A percentile compares a stretch with the other conserved stretches of the same genome.
Evolutionary conservation across 2,329 filamentous ascomycete genomes (phyloP).

Genomic region (Aureobasidium sp.): DNA sequence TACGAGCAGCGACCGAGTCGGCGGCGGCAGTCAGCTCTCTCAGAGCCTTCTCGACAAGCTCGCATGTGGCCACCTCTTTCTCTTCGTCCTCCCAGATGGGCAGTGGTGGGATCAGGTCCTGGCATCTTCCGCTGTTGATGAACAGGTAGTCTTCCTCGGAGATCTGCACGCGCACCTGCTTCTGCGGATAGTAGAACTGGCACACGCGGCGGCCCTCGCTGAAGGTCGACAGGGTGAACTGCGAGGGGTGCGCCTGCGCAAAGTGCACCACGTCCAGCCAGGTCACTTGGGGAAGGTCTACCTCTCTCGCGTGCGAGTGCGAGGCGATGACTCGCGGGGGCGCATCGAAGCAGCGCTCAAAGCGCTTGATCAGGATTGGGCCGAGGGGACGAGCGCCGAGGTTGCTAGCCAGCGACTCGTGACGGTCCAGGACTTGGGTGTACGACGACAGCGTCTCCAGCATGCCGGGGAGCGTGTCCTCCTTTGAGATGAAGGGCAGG

Average conservation of each 20-base stretch:
- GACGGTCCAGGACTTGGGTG: slow-evolving; percentile 73
- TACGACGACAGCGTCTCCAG: slow-evolving; percentile 68
- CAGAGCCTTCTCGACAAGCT: slow-evolving; percentile 73
- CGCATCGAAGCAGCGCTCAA: slow-evolving; percentile 78
- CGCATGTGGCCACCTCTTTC: slow-evolving; percentile 73
- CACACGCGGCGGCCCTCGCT: slow-evolving; percentile 63
- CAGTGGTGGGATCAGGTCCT: slow-evolving; percentile 71
- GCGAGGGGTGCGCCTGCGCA: slow-evolving; percentile 67
- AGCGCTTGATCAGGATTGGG: slow-evolving; percentile 73
- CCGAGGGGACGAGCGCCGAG: slow-evolving; percentile 75
- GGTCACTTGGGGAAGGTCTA: slow-evolving; percentile 45
- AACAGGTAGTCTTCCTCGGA: slow-evolving; percentile 80
- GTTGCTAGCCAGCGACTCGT: slow-evolving; percentile 79
- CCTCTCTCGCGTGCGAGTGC: slow-evolving; percentile 39
- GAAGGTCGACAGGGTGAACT: slow-evolving; percentile 63
- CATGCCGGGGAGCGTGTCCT: slow-evolving; percentile 66
- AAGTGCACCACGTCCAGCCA: slow-evolving; percentile 85
- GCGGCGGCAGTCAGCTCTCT: slow-evolving; percentile 70
- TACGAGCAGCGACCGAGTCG: slow-evolving; percentile 60
- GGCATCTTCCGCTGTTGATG: slow-evolving; percentile 72
- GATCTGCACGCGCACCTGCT: slow-evolving; percentile 74
- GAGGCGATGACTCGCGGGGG: slow-evolving; percentile 59
- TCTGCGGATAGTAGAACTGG: slow-evolving; percentile 61
- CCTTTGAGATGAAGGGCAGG: slow-evolving; percentile 51
- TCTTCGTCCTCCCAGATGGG: slow-evolving; percentile 79